Evolutionary conservation across 768 basidiomycete genomes (phyloP).

Genomic region (Hydnomerulius pinastri): DNA sequence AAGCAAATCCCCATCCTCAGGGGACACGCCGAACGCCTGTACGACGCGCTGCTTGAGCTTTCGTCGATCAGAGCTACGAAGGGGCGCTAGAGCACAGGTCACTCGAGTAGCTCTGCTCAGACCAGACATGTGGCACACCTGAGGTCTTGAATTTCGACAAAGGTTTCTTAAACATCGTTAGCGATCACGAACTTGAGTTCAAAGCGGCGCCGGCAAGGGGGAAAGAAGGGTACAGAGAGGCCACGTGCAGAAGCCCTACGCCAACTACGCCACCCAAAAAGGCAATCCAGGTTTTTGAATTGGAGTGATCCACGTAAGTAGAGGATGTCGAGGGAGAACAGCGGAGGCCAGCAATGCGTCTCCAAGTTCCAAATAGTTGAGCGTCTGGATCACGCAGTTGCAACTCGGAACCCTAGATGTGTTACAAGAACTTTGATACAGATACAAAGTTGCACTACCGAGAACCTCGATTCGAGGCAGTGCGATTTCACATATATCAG

Average conservation of each 20-base stretch:
- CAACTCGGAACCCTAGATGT: too few relatives aligned
- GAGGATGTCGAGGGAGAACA: too few relatives aligned
- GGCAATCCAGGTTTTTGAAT: slow-evolving; percentile 12
- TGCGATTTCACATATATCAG: too few relatives aligned
- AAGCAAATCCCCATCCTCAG: slow-evolving; percentile 65
- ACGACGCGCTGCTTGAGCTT: slow-evolving; percentile 66
- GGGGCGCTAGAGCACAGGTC: slow-evolving; percentile 45
- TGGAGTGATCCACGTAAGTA: too few relatives aligned
- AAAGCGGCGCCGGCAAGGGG: neutral
- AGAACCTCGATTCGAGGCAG: too few relatives aligned
- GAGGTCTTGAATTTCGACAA: slow-evolving; percentile 69
- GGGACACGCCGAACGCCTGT: slow-evolving; percentile 44
- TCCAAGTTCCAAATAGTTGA: too few relatives aligned
- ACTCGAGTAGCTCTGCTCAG: neutral
- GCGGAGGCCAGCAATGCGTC: too few relatives aligned
- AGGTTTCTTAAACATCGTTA: slow-evolving; percentile 78
- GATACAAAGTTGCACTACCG: too few relatives aligned
- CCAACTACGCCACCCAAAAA: slow-evolving; percentile 9
- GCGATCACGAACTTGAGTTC: neutral
- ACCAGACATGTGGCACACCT: slow-evolving; percentile 28
- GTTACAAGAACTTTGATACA: too few relatives aligned
- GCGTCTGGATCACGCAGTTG: too few relatives aligned
- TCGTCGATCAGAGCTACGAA: slow-evolving; percentile 71
- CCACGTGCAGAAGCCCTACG: neutral
- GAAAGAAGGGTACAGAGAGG: neutral